A percentile compares a stretch with the other conserved stretches of the same genome.
Evolutionary conservation across 139 green algal species (phyloP).

Genomic region (Diplosphaera chodatii): DNA sequence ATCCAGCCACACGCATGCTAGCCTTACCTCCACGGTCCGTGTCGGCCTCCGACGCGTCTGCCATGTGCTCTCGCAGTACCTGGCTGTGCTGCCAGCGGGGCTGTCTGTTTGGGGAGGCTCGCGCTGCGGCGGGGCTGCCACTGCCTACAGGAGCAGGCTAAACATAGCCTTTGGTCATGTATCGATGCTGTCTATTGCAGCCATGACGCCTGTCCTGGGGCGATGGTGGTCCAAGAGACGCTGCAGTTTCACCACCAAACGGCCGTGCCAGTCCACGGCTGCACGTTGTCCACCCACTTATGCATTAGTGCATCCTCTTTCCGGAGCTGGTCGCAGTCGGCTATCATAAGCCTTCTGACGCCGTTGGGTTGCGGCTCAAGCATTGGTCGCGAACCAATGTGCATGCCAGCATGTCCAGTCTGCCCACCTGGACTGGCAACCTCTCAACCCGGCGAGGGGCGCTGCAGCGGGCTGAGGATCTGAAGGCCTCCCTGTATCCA

Average conservation of each 20-base stretch:
- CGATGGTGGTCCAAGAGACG: too few relatives aligned
- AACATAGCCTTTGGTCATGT: neutral
- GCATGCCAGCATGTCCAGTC: neutral
- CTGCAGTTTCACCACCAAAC: too few relatives aligned
- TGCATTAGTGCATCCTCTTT: too few relatives aligned
- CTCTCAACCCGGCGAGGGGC: neutral
- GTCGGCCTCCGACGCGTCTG: slow-evolving; percentile 74
- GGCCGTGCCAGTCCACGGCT: too few relatives aligned
- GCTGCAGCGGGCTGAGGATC: neutral
- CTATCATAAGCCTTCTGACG: too few relatives aligned
- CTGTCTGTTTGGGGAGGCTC: neutral
- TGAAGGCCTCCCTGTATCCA: neutral
- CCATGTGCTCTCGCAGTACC: slow-evolving; percentile 84
- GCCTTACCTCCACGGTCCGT: slow-evolving; percentile 69
- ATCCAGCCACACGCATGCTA: too few relatives aligned
- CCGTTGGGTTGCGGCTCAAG: too few relatives aligned
- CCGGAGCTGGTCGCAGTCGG: too few relatives aligned
- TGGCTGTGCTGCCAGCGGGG: slow-evolving; percentile 21
- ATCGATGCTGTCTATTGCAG: neutral
- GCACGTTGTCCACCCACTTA: too few relatives aligned
- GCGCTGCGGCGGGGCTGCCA: neutral
- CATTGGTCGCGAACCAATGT: too few relatives aligned
- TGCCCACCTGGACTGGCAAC: neutral
- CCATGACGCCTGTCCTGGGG: too few relatives aligned
- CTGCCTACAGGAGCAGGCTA: neutral